Conservation (phyloP, 768 basidiomycete species). For the Leucocoprinus sp. region DNA sequence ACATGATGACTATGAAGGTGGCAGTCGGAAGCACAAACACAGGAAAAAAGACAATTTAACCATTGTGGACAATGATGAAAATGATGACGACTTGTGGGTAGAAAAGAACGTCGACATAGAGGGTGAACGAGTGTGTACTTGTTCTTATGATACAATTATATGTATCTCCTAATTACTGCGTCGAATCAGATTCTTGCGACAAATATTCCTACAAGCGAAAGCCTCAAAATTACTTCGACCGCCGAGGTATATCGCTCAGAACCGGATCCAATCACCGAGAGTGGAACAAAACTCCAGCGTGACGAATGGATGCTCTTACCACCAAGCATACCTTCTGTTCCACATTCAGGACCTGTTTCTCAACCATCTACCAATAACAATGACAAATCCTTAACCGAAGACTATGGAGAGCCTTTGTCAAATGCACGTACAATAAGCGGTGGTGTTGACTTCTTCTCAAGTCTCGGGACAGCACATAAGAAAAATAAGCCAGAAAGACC, state of each 20-base stretch:
- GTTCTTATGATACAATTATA: background rate
- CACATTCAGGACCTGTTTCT: constrained; percentile 16
- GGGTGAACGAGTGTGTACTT: constrained; percentile 55
- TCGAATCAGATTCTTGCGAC: constrained; percentile 47
- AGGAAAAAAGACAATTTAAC: constrained; percentile 35
- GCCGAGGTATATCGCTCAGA: constrained; percentile 38
- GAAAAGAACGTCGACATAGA: constrained; percentile 83
- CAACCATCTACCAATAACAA: constrained; percentile 17
- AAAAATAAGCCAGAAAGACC: constrained; percentile 59
- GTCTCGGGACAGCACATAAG: constrained; percentile 67
- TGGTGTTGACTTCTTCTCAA: constrained; percentile 84
- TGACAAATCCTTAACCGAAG: constrained; percentile 56
- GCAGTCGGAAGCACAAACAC: constrained; percentile 27
- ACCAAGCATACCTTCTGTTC: constrained; percentile 22
- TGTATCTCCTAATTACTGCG: constrained; percentile 3
- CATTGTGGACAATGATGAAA: constrained; percentile 64
- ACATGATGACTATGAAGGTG: constrained; percentile 29
- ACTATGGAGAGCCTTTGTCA: constrained; percentile 45
- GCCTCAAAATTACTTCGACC: constrained; percentile 59
- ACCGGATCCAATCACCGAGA: constrained; percentile 28
- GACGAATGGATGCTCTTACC: constrained; percentile 89
- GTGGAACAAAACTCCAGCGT: constrained; percentile 49
- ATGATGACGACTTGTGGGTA: constrained; percentile 75
- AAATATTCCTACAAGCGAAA: constrained; percentile 71
- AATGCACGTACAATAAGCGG: constrained; percentile 42